Conservation (phyloP, 257 asterid genomes). For the Przewalskia tangutica region DNA sequence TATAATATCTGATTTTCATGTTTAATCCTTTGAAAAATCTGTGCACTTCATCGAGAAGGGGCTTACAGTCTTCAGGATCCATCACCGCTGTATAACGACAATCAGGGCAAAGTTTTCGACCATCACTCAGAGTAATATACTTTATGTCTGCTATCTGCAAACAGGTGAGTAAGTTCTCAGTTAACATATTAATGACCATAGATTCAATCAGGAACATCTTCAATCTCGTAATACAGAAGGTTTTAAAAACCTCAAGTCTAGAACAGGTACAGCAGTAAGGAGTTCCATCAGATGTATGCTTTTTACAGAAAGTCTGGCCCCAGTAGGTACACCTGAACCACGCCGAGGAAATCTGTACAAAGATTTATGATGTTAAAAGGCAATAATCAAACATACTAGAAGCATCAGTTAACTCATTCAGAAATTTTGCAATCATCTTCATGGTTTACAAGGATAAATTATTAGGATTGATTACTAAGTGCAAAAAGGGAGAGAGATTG, state of each 20-base stretch:
- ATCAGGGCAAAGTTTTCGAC: constrained; percentile 7
- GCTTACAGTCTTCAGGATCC: constrained; percentile 6
- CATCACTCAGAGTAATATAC: constrained; percentile 6
- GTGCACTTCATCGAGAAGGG: not conserved
- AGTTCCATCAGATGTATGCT: not conserved
- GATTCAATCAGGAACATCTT: not conserved
- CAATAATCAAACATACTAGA: not conserved
- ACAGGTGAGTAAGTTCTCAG: not conserved
- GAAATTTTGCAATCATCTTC: not conserved
- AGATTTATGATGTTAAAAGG: not conserved
- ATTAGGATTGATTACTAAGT: not conserved
- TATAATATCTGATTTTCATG: constrained; percentile 5
- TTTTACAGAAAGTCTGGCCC: not conserved
- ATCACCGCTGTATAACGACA: constrained; percentile 4
- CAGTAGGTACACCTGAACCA: not conserved
- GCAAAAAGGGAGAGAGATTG: not conserved
- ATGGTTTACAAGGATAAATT: not conserved
- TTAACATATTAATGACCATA: not conserved
- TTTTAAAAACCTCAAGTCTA: not conserved
- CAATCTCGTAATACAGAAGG: not conserved
- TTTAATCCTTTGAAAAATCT: constrained; percentile 5
- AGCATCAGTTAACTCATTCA: not conserved
- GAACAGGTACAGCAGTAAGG: constrained; percentile 2
- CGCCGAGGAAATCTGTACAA: not conserved
- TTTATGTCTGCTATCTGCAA: not conserved